phyloP scores from a whole-genome alignment of 805 yeast species.

The Candida fluviatilis region DNA sequence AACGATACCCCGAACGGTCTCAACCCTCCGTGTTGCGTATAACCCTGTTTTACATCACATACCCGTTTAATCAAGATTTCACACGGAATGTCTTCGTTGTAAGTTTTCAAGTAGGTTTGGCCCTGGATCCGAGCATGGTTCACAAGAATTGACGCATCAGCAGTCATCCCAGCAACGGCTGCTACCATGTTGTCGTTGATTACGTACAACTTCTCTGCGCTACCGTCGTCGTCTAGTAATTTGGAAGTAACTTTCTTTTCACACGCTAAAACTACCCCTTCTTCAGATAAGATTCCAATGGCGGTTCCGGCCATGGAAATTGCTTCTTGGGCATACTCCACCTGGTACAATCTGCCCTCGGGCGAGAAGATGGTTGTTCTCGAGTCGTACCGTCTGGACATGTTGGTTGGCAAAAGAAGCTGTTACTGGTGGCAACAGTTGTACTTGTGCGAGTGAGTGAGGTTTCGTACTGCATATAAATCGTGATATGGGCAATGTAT shows the following conservation, averaged over 20 bases:
- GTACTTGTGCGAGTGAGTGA: neutral
- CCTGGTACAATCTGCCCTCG: conserved; percentile 96
- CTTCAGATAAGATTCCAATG: conserved; percentile 68
- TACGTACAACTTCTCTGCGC: conserved; percentile 87
- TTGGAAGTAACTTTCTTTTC: conserved; percentile 94
- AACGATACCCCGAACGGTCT: conserved; percentile 98
- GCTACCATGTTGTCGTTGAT: conserved; percentile 80
- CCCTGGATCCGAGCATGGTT: conserved; percentile 83
- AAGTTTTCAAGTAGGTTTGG: conserved; percentile 79
- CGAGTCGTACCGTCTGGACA: conserved; percentile 98
- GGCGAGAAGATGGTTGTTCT: conserved; percentile 99
- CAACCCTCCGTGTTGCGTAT: conserved; percentile 97
- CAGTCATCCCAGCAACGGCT: conserved; percentile 97
- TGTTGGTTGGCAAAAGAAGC: conserved; percentile 13
- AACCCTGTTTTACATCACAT: conserved; percentile 94
- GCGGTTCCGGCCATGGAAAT: conserved; percentile 82
- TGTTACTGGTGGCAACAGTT: neutral
- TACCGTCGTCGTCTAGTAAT: conserved; percentile 87
- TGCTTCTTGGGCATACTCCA: conserved; percentile 94
- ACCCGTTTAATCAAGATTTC: conserved; percentile 83
- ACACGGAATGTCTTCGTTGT: conserved; percentile 91
- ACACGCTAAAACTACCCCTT: conserved; percentile 94
- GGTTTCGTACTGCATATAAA: no score
- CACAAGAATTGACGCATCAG: conserved; percentile 90
- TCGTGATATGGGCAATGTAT: no score